Percentiles rank a stretch among this genome's conserved stretches.
Conservation (phyloP, 805 yeast genomes). For the Maudiozyma pseudohumilis region DNA sequence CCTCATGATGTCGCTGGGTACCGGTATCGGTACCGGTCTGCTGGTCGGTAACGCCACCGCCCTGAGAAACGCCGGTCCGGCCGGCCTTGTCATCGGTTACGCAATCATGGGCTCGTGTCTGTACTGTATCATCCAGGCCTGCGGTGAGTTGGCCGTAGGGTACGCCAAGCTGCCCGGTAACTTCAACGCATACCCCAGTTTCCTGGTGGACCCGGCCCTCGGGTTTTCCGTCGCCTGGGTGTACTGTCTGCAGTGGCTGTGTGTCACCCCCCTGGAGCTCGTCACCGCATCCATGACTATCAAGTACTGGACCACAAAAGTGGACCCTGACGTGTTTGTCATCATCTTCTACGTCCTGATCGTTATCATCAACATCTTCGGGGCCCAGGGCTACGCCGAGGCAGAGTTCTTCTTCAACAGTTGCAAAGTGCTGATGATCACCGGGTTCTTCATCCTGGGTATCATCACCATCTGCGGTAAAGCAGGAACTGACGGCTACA, state of each 20-base stretch:
- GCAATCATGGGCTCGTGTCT: conserved; percentile 52
- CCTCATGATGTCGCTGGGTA: conserved; percentile 66
- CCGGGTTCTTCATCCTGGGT: conserved; percentile 53
- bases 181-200: conserved; percentile 48
- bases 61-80: conserved; percentile 55
- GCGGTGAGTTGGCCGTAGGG: conserved; percentile 62
- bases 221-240: conserved; percentile 71
- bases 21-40: conserved; percentile 68
- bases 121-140: conserved; percentile 47
- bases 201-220: conserved; percentile 56
- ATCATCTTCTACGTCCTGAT: conserved; percentile 46
- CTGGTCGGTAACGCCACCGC: conserved; percentile 60
- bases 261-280: conserved; percentile 55
- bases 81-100: conserved; percentile 47
- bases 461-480: conserved; percentile 48
- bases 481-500: conserved; percentile 42
- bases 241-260: conserved; percentile 55
- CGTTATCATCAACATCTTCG: conserved; percentile 40
- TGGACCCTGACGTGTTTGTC: conserved; percentile 49
- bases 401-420: conserved; percentile 54
- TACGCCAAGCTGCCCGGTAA: conserved; percentile 55
- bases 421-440: conserved; percentile 47
- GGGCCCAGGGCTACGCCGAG: conserved; percentile 55
- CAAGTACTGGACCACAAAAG: conserved; percentile 40
- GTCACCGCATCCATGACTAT: conserved; percentile 53